A percentile compares a stretch with the other conserved stretches of the same genome.
Conservation (phyloP, 2,329 filamentous ascomycete species). For the Venturia effusa region DNA sequence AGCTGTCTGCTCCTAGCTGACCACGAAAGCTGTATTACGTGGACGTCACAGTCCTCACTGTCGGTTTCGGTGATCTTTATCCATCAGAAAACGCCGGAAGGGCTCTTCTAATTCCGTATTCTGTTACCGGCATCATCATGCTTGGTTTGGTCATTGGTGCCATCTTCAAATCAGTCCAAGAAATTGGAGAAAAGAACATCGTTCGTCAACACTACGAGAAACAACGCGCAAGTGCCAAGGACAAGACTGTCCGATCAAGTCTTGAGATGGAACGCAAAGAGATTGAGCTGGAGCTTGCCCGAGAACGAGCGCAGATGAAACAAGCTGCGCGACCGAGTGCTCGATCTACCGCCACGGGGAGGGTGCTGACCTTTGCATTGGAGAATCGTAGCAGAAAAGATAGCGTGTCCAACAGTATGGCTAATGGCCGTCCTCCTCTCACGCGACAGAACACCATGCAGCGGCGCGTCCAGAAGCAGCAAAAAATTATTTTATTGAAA, state of each 20-base stretch:
- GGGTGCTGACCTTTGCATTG: neutral
- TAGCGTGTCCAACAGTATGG: neutral
- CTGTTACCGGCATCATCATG: slow-evolving; percentile 9
- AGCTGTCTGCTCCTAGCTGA: neutral
- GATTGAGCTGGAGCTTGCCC: slow-evolving; percentile 6
- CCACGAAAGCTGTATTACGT: slow-evolving; percentile 54
- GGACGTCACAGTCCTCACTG: slow-evolving; percentile 54
- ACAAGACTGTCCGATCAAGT: slow-evolving; percentile 8
- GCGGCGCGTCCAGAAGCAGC: neutral
- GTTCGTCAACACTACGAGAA: slow-evolving; percentile 10
- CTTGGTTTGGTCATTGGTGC: slow-evolving; percentile 10
- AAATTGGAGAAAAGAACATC: slow-evolving; percentile 11
- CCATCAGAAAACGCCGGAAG: slow-evolving; percentile 5
- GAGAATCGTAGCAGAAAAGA: neutral
- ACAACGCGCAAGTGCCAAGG: neutral
- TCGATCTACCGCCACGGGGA: slow-evolving; percentile 9
- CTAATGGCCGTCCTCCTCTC: neutral
- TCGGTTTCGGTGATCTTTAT: slow-evolving; percentile 41
- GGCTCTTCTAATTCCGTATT: slow-evolving; percentile 10
- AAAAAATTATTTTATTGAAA: slow-evolving; percentile 6
- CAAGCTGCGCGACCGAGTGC: slow-evolving; percentile 11
- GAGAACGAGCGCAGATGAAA: slow-evolving; percentile 6
- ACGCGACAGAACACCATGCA: slow-evolving; percentile 5
- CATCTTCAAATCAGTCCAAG: slow-evolving; percentile 10
- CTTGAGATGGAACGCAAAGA: slow-evolving; percentile 7